Conservation (phyloP, 2,329 filamentous ascomycete species). For the Colletotrichum brevisporum region DNA sequence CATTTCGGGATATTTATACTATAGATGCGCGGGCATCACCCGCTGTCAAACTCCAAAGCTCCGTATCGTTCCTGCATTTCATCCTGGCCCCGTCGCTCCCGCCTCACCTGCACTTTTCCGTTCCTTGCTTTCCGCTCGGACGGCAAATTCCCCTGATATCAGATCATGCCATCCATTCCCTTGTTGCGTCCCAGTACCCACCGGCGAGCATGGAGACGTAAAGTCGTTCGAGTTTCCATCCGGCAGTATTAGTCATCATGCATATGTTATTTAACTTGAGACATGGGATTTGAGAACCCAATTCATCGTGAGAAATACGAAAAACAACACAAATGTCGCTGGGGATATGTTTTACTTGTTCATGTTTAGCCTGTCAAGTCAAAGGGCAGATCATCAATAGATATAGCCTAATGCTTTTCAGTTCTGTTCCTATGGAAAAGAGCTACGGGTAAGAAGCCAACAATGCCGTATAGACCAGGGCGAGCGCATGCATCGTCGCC, state of each 20-base stretch:
- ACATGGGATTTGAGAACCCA: constrained; percentile 1
- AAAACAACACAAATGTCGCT: too few species aligned
- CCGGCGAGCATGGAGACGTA: constrained; percentile 11
- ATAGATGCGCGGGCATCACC: background rate
- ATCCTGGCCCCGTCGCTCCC: background rate
- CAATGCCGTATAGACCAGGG: too few species aligned
- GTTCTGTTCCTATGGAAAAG: background rate
- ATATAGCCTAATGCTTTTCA: background rate
- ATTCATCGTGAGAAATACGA: background rate
- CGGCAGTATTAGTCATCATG: constrained; percentile 27
- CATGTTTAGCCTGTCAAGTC: background rate
- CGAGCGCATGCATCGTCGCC: background rate
- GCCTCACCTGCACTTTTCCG: background rate
- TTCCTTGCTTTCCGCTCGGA: constrained; percentile 16
- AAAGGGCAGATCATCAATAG: background rate
- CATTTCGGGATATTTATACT: background rate
- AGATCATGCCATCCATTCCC: constrained; percentile 30
- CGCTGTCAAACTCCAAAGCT: background rate
- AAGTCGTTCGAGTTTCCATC: constrained; percentile 29
- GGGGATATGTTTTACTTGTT: too few species aligned
- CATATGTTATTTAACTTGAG: constrained; percentile 18
- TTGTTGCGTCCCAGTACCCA: constrained; percentile 27
- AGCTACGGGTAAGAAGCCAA: too few species aligned
- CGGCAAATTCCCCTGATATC: constrained; percentile 12
- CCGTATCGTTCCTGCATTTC: background rate